phyloP scores from a whole-genome alignment of 169 alveolate genomes.

The Cardiosporidium cionae region DNA sequence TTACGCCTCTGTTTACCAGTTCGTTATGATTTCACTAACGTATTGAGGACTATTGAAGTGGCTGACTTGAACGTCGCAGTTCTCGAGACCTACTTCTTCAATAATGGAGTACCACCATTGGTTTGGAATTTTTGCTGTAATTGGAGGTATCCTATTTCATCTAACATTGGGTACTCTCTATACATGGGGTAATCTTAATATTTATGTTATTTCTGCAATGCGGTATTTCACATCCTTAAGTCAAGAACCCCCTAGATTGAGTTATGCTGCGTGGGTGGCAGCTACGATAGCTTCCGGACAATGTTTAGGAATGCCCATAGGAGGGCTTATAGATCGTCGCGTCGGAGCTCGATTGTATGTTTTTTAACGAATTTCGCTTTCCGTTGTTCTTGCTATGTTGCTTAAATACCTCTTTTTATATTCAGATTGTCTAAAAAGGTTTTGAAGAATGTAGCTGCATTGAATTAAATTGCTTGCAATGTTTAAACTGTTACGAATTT shows the following conservation, averaged over 20 bases:
- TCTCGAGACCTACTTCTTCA: too few species aligned
- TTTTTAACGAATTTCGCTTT: not conserved
- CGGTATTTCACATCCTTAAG: not conserved
- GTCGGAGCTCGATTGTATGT: conserved; percentile 2
- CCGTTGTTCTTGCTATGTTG: not conserved
- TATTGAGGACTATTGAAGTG: too few species aligned
- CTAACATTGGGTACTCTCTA: conserved; percentile 15
- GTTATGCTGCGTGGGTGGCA: not conserved
- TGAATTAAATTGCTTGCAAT: not conserved
- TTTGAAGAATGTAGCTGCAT: not conserved
- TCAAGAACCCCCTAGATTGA: not conserved
- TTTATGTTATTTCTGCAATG: conserved; percentile 11
- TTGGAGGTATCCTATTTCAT: conserved; percentile 14
- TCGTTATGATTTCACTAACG: too few species aligned
- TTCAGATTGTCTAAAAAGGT: not conserved
- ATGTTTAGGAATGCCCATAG: conserved; percentile 7
- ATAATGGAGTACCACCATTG: not conserved
- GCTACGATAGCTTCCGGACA: not conserved
- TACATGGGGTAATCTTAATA: conserved; percentile 2
- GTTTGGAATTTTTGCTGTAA: not conserved
- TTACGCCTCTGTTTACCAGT: too few species aligned
- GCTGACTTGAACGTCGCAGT: too few species aligned
- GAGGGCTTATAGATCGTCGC: not conserved
- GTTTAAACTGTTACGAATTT: not conserved
- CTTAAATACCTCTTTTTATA: not conserved